phyloP scores from a whole-genome alignment of 164 flowering plant genomes.

The Cinnamomum micranthum region DNA sequence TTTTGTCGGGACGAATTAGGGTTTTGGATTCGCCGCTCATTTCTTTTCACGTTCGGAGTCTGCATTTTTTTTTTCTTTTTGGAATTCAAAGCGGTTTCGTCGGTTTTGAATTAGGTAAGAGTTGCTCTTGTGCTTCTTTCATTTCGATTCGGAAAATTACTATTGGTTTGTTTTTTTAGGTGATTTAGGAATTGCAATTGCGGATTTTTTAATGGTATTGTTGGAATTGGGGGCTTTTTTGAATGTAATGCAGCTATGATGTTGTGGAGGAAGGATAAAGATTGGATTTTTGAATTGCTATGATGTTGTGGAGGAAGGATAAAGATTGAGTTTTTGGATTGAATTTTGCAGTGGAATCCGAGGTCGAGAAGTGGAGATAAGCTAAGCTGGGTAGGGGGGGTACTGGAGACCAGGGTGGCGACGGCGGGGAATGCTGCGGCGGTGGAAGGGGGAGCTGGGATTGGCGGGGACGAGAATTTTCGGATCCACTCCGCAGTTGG shows the following conservation, averaged over 20 bases:
- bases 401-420: constrained; percentile 2
- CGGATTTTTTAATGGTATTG: too few species aligned
- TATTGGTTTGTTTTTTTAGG: too few species aligned
- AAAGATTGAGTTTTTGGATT: background rate
- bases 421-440: background rate
- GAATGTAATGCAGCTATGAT: too few species aligned
- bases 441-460: background rate
- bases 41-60: too few species aligned
- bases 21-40: background rate
- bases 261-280: background rate
- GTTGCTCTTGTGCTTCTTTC: too few species aligned
- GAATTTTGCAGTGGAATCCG: constrained; percentile 7
- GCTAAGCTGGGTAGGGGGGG: background rate
- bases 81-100: background rate
- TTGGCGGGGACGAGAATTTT: constrained; percentile 35
- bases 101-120: background rate
- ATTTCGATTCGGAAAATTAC: too few species aligned
- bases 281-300: background rate
- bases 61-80: too few species aligned
- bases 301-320: background rate
- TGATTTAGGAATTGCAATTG: too few species aligned
- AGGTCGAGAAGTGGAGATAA: background rate
- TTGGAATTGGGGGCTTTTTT: too few species aligned
- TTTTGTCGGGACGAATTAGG: background rate
- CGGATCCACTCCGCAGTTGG: constrained; percentile 31